Conservation (phyloP, 495 filamentous ascomycete genomes). For the Sporormia fimetaria region DNA sequence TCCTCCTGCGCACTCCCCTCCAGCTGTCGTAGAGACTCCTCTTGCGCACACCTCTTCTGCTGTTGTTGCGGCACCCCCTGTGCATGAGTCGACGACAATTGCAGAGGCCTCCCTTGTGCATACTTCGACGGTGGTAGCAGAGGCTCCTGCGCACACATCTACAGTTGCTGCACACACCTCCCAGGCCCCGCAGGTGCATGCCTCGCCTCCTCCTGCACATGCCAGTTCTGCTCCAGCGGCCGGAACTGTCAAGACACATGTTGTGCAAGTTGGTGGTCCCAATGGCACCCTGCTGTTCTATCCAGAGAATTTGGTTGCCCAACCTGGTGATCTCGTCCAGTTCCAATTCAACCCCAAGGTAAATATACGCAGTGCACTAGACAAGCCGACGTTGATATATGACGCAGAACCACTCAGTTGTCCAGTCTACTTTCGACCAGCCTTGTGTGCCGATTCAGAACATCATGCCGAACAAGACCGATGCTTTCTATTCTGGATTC, state of each 20-base stretch:
- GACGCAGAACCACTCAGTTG: constrained; percentile 39
- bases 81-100: too few species aligned
- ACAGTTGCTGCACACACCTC: too few species aligned
- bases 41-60: too few species aligned
- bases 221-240: neutral
- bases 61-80: too few species aligned
- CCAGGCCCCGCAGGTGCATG: too few species aligned
- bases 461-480: constrained; percentile 23
- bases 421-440: constrained; percentile 35
- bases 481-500: constrained; percentile 33
- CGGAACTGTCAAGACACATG: constrained; percentile 19
- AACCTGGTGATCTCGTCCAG: constrained; percentile 38
- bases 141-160: too few species aligned
- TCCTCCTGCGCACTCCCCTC: too few species aligned
- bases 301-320: constrained; percentile 35
- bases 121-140: too few species aligned
- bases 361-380: constrained; percentile 9
- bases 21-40: too few species aligned
- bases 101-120: too few species aligned
- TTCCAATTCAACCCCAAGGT: constrained; percentile 44
- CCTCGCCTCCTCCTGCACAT: too few species aligned
- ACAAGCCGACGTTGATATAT: constrained; percentile 1
- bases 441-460: constrained; percentile 33
- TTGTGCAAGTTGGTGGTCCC: constrained; percentile 23
- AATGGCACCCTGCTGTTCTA: constrained; percentile 28